These are phyloP conservation scores for Globisporangium rhizosaccharum DNA, from an alignment of 352 stramenopile species.

Conservation along the genomic window DNA sequence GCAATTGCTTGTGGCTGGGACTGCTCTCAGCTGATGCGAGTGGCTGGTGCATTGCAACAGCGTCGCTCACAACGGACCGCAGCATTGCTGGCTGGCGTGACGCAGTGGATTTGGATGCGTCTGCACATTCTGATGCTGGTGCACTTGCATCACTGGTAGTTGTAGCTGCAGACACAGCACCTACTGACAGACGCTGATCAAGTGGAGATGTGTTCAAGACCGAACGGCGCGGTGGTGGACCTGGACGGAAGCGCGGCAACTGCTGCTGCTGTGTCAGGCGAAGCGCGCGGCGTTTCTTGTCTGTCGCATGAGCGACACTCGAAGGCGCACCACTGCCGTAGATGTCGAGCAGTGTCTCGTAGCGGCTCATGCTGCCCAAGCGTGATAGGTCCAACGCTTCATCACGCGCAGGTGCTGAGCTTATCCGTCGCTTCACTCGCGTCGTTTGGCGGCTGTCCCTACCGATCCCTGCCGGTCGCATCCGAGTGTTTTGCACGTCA, in stretches of 20 bases:
- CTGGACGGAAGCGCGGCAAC: not conserved
- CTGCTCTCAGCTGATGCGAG: too few relatives aligned
- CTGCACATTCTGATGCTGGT: not conserved
- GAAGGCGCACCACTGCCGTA: conserved; percentile 16
- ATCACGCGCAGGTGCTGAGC: too few relatives aligned
- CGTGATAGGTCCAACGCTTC: too few relatives aligned
- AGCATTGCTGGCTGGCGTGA: too few relatives aligned
- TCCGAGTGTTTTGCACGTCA: too few relatives aligned
- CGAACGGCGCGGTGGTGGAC: not conserved
- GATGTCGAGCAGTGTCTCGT: conserved; percentile 31
- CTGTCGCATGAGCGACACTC: not conserved
- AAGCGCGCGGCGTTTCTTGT: conserved; percentile 3
- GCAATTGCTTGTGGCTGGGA: too few relatives aligned
- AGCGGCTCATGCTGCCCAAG: conserved; percentile 9
- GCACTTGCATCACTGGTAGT: not conserved
- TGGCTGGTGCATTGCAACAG: too few relatives aligned
- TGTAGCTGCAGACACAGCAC: not conserved
- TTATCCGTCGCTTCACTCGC: too few relatives aligned
- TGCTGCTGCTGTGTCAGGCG: not conserved
- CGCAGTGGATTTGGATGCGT: too few relatives aligned
- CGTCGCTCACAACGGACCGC: too few relatives aligned
- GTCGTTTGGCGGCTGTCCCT: too few relatives aligned
- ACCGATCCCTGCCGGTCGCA: too few relatives aligned
- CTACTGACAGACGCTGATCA: not conserved
- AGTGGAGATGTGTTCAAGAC: not conserved